These are phyloP conservation scores for Sclerotinia borealis DNA, from an alignment of 2,329 filamentous ascomycete genomes.

Conservation along the genomic window DNA sequence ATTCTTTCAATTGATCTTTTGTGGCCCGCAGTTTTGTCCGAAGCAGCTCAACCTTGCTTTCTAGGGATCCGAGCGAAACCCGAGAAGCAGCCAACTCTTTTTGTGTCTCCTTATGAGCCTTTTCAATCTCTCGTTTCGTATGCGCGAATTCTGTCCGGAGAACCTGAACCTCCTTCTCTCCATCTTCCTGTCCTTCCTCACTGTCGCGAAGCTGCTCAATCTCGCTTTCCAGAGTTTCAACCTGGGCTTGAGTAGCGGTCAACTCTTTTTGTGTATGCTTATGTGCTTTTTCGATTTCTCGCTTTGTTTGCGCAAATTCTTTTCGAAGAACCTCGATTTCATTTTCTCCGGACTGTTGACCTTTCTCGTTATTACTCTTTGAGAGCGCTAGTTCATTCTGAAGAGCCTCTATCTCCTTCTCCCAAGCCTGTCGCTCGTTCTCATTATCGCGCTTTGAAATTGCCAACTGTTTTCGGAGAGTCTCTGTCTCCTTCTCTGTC, in stretches of 20 bases:
- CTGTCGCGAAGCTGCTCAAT: constrained; percentile 27
- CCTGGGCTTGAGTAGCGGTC: constrained; percentile 49
- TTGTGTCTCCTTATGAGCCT: constrained; percentile 24
- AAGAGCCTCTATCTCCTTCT: constrained; percentile 31
- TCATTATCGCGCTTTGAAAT: constrained; percentile 37
- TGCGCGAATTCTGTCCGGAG: constrained; percentile 34
- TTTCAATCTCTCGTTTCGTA: constrained; percentile 29
- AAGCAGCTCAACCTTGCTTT: constrained; percentile 33
- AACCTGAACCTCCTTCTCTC: constrained; percentile 39
- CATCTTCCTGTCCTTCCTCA: constrained; percentile 39
- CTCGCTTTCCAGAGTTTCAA: constrained; percentile 44
- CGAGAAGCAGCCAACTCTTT: constrained; percentile 40
- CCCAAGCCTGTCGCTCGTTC: constrained; percentile 34
- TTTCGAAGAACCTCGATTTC: constrained; percentile 36
- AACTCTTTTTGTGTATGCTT: constrained; percentile 27
- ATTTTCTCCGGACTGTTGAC: constrained; percentile 44
- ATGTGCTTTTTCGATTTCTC: constrained; percentile 25
- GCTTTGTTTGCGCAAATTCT: constrained; percentile 32
- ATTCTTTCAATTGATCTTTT: constrained; percentile 68
- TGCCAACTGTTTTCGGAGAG: constrained; percentile 30
- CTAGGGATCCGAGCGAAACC: constrained; percentile 53
- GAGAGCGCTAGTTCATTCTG: constrained; percentile 34
- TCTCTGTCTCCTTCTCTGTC: constrained; percentile 27
- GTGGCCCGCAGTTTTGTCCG: constrained; percentile 48
- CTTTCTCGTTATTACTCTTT: constrained; percentile 37